phyloP scores from a whole-genome alignment of 2,329 filamentous ascomycete genomes.

The Apiospora hydei region DNA sequence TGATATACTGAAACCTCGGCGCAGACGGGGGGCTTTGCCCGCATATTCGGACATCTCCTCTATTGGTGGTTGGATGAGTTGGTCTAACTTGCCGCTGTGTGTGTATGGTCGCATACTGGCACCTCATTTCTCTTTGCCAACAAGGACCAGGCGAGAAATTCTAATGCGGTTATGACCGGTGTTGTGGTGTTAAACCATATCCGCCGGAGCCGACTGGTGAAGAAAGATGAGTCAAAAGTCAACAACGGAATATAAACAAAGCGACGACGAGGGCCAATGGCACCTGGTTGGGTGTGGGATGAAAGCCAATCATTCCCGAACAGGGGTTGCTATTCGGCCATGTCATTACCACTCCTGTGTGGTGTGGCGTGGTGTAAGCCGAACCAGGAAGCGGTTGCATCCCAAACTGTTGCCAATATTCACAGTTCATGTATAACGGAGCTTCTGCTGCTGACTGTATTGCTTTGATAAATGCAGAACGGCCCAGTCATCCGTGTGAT shows the following conservation, averaged over 20 bases:
- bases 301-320: not conserved
- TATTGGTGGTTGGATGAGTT: not conserved
- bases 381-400: not conserved
- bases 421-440: not conserved
- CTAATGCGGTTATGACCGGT: not conserved
- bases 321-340: not conserved
- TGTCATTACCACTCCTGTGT: not conserved
- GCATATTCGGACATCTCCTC: not conserved
- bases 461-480: not conserved
- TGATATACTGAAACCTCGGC: not conserved
- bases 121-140: not conserved
- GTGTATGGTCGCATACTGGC: not conserved
- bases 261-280: not conserved
- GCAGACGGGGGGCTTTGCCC: not conserved
- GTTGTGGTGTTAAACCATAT: not conserved
- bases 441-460: not conserved
- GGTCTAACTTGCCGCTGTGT: not conserved
- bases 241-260: not conserved
- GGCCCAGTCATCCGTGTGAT: not conserved
- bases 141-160: not conserved
- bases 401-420: not conserved
- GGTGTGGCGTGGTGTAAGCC: not conserved
- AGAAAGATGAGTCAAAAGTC: not conserved
- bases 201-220: not conserved
- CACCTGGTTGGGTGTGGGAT: not conserved